Conservation (phyloP, 2,329 filamentous ascomycete species). For the Venturia pyrina region DNA sequence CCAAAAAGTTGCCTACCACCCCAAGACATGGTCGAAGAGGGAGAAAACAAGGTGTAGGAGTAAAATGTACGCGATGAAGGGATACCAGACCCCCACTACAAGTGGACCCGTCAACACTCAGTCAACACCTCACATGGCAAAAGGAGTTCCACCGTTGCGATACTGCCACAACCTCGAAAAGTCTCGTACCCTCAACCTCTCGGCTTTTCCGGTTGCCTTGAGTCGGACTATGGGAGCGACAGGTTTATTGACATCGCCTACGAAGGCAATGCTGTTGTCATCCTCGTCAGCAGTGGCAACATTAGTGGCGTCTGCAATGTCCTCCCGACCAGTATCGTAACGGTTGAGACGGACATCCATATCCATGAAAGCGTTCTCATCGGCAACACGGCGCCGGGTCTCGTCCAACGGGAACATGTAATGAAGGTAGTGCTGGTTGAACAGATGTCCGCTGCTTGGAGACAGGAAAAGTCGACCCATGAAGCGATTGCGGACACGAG, state of each 20-base stretch:
- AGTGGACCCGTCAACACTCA: not conserved
- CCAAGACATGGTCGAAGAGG: not conserved
- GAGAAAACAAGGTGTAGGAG: not conserved
- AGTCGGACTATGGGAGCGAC: slow-evolving; percentile 1
- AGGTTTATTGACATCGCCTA: slow-evolving; percentile 16
- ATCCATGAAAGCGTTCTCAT: slow-evolving; percentile 52
- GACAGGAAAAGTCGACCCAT: slow-evolving; percentile 39
- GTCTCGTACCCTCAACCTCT: slow-evolving; percentile 45
- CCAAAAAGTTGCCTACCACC: not conserved
- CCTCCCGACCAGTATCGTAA: slow-evolving; percentile 28
- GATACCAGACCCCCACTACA: not conserved
- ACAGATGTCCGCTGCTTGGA: slow-evolving; percentile 24
- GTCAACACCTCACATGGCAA: slow-evolving; percentile 13
- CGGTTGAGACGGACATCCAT: slow-evolving; percentile 40
- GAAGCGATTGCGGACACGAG: slow-evolving; percentile 40
- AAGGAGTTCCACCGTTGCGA: slow-evolving; percentile 47
- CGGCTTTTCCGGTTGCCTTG: not conserved
- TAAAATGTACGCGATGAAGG: not conserved
- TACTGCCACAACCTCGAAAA: slow-evolving; percentile 54
- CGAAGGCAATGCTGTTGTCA: slow-evolving; percentile 18
- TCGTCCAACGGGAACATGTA: slow-evolving; percentile 48
- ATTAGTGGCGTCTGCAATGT: slow-evolving; percentile 30
- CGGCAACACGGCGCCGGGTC: slow-evolving; percentile 34
- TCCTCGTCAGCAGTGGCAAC: slow-evolving; percentile 11
- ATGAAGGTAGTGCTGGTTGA: slow-evolving; percentile 52